Percentiles rank a stretch among this genome's conserved stretches.
Conservation (phyloP, 345 rosid species). For the Excoecaria agallocha region DNA sequence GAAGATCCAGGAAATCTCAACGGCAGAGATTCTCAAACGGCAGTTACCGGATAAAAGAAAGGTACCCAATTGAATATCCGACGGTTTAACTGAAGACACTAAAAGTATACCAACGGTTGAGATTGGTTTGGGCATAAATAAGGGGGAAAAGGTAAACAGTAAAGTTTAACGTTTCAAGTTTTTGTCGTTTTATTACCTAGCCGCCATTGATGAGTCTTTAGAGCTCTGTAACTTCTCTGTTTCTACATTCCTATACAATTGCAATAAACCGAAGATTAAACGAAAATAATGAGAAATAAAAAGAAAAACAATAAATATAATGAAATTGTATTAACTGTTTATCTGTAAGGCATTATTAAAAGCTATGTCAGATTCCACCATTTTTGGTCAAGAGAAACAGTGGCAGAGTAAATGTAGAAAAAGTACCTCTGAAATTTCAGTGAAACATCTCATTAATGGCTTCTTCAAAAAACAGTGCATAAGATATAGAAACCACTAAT, state of each 20-base stretch:
- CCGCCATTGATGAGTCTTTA: constrained; percentile 61
- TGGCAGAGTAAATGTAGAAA: constrained; percentile 11
- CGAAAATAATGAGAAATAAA: too few species aligned
- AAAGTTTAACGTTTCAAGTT: not conserved
- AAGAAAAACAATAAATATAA: too few species aligned
- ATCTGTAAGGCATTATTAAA: not conserved
- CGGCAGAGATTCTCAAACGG: constrained; percentile 31
- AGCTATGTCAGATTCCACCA: constrained; percentile 8
- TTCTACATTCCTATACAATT: constrained; percentile 44
- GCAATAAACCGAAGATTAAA: not conserved
- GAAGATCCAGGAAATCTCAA: constrained; percentile 49
- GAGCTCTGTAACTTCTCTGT: constrained; percentile 56
- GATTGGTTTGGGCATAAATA: constrained; percentile 14
- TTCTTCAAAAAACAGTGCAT: not conserved
- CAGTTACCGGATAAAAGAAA: constrained; percentile 14
- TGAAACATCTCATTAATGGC: constrained; percentile 15
- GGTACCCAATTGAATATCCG: constrained; percentile 9
- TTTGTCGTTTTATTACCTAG: constrained; percentile 36
- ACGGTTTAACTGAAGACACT: constrained; percentile 15
- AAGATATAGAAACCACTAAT: constrained; percentile 1
- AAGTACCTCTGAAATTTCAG: not conserved
- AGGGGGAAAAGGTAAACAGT: not conserved
- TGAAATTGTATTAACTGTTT: not conserved
- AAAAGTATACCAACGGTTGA: constrained; percentile 33
- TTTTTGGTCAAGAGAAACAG: too few species aligned